A percentile compares a stretch with the other conserved stretches of the same genome.
phyloP scores from a whole-genome alignment of 176 grass and related monocot species.

The Pontederia crassipes region DNA sequence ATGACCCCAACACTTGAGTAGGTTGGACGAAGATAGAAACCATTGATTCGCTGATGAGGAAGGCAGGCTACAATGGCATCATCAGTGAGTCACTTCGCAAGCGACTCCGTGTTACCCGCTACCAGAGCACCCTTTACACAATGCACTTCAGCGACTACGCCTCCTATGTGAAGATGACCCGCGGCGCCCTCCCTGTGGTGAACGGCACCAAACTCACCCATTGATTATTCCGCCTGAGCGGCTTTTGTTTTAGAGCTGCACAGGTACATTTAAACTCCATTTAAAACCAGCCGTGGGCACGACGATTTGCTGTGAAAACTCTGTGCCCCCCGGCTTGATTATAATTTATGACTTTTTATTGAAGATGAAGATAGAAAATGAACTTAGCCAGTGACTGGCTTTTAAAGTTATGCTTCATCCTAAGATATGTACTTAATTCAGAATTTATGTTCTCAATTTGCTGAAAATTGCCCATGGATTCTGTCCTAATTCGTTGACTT shows the following conservation, averaged over 20 bases:
- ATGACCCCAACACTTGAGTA: slow-evolving; percentile 9
- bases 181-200: slow-evolving; percentile 37
- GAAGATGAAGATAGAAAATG: too few species aligned
- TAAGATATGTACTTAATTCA: too few species aligned
- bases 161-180: slow-evolving; percentile 64
- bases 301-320: too few species aligned
- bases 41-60: slow-evolving; percentile 92
- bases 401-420: too few species aligned
- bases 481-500: too few species aligned
- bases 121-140: slow-evolving; percentile 85
- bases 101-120: slow-evolving; percentile 68
- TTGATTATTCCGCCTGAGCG: slow-evolving; percentile 39
- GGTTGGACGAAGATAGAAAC: slow-evolving; percentile 83
- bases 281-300: neutral
- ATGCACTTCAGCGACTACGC: slow-evolving; percentile 82
- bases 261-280: neutral
- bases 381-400: too few species aligned
- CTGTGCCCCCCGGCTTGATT: too few species aligned
- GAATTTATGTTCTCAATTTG: too few species aligned
- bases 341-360: too few species aligned
- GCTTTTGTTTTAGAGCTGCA: slow-evolving; percentile 6
- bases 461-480: too few species aligned
- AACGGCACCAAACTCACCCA: slow-evolving; percentile 35
- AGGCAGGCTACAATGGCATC: slow-evolving; percentile 68
- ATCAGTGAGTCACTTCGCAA: slow-evolving; percentile 68